A percentile compares a stretch with the other conserved stretches of the same genome.
phyloP scores from a whole-genome alignment of 2,329 filamentous ascomycete genomes.

The Verticillium klebahnii region DNA sequence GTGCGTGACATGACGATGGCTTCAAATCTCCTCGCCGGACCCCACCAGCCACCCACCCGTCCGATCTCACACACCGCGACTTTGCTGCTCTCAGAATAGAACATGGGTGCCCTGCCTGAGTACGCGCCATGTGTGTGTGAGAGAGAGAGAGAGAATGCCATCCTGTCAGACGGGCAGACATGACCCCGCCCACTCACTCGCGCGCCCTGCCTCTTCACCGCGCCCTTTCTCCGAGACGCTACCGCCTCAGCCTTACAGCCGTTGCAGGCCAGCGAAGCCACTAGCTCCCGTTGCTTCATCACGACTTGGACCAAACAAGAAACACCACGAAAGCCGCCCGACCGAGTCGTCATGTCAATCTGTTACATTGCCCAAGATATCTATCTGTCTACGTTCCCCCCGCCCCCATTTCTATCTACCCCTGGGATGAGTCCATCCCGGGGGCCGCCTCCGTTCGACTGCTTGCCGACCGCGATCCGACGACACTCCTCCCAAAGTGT shows the following conservation, averaged over 20 bases:
- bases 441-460: background rate
- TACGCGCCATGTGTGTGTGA: background rate
- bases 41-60: background rate
- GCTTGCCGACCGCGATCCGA: background rate
- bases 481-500: conserved; percentile 14
- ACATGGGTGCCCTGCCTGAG: background rate
- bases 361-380: background rate
- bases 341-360: background rate
- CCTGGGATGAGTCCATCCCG: background rate
- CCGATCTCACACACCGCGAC: background rate
- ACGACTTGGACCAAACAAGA: background rate
- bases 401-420: conserved; percentile 5
- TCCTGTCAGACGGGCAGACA: background rate
- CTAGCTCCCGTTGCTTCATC: background rate
- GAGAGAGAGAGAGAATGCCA: background rate
- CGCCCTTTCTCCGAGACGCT: background rate
- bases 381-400: background rate
- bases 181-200: background rate
- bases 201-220: background rate
- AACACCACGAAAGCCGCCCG: no score
- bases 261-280: background rate
- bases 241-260: background rate
- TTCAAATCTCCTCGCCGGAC: background rate
- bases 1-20: background rate
- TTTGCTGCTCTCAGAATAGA: background rate